A percentile compares a stretch with the other conserved stretches of the same genome.
Evolutionary conservation across 208 protist genomes (phyloP).

Genomic region (Novymonas esmeraldas): DNA sequence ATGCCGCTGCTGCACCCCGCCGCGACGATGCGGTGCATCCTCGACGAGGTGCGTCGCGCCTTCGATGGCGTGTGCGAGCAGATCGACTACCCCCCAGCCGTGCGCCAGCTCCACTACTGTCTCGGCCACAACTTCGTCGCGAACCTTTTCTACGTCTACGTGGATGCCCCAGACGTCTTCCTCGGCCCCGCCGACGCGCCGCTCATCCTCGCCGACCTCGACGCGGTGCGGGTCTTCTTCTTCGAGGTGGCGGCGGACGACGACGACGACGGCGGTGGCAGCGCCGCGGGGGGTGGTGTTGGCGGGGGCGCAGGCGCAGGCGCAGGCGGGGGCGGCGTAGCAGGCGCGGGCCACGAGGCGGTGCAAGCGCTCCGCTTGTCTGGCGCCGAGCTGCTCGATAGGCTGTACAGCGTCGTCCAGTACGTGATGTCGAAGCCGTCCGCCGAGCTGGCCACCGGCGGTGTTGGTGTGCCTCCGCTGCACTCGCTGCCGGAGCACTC

Average conservation of each 20-base stretch:
- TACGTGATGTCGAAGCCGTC: conserved; percentile 65
- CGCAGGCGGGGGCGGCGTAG: too few relatives aligned
- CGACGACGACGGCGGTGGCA: not conserved
- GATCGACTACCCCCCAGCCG: conserved; percentile 21
- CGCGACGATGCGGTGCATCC: conserved; percentile 29
- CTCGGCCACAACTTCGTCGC: conserved; percentile 45
- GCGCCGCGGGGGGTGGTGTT: not conserved
- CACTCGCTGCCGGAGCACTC: conserved; percentile 47
- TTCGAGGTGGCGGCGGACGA: conserved; percentile 6
- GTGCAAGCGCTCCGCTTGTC: conserved; percentile 9
- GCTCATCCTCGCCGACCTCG: conserved; percentile 45
- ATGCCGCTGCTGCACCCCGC: conserved; percentile 26
- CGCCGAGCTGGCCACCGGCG: conserved; percentile 43
- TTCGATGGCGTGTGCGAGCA: conserved; percentile 5
- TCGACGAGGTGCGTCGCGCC: conserved; percentile 13
- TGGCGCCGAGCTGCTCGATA: conserved; percentile 31
- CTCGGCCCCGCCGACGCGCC: conserved; percentile 43
- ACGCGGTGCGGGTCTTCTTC: conserved; percentile 36
- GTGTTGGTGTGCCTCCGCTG: conserved; percentile 55
- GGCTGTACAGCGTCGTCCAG: conserved; percentile 52
- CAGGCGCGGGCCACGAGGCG: conserved; percentile 2
- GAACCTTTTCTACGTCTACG: conserved; percentile 40
- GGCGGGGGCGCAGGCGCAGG: too few relatives aligned
- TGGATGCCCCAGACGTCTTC: conserved; percentile 44
- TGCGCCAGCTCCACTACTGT: conserved; percentile 33